Conservation (phyloP, 805 yeast species). For the Metschnikowia kunwiensis region DNA sequence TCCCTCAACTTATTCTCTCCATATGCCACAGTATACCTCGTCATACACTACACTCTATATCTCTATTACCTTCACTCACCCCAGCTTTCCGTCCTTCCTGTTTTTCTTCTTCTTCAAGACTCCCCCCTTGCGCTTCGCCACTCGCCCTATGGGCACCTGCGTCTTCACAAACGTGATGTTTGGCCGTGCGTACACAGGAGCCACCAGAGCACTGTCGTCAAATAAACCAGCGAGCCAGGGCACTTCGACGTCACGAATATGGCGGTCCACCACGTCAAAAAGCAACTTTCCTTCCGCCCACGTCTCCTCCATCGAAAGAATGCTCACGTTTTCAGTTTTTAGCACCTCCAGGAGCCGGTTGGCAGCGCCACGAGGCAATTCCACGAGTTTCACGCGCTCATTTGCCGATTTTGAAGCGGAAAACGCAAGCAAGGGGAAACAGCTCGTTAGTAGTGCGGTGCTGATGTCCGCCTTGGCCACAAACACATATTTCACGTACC, state of each 20-base stretch:
- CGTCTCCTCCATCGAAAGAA: conserved; percentile 34
- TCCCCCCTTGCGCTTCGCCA: neutral
- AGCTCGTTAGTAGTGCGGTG: conserved; percentile 50
- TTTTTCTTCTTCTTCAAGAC: conserved; percentile 6
- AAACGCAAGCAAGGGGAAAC: conserved; percentile 54
- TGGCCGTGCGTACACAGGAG: conserved; percentile 8
- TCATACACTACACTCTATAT: too few species aligned
- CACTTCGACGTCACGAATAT: conserved; percentile 37
- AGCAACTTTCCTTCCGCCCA: conserved; percentile 28
- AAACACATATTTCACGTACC: conserved; percentile 43
- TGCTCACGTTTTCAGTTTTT: conserved; percentile 27
- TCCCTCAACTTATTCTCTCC: too few species aligned
- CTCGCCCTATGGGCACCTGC: conserved; percentile 12
- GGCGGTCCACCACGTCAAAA: conserved; percentile 25
- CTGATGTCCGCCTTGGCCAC: conserved; percentile 58
- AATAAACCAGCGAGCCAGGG: conserved; percentile 45
- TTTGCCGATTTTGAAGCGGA: conserved; percentile 36
- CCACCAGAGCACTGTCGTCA: conserved; percentile 10
- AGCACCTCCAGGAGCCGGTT: conserved; percentile 29
- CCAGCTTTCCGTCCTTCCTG: conserved; percentile 2
- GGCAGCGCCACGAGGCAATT: conserved; percentile 50
- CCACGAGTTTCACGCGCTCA: conserved; percentile 51
- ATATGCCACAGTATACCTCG: too few species aligned
- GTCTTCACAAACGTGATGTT: conserved; percentile 16
- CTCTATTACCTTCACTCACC: too few species aligned